These are phyloP conservation scores for Venustampulla echinocandica DNA, from an alignment of 495 filamentous ascomycete genomes.

Conservation along the genomic window DNA sequence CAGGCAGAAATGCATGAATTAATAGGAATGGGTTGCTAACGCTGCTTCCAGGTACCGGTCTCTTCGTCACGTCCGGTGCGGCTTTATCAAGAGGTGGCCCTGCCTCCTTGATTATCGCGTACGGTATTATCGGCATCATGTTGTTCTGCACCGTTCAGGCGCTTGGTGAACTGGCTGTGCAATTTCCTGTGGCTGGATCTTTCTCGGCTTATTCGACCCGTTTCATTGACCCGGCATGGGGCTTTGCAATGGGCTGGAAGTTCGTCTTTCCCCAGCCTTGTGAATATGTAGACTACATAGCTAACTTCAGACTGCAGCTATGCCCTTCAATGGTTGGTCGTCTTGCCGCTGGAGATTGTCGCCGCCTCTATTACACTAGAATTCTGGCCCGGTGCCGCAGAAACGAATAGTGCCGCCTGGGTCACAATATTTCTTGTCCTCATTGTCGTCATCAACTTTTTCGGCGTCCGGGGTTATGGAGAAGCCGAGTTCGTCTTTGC, in stretches of 20 bases:
- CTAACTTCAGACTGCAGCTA: no score
- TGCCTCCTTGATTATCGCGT: slow-evolving; percentile 79
- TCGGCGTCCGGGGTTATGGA: slow-evolving; percentile 80
- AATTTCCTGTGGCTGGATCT: slow-evolving; percentile 78
- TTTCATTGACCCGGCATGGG: slow-evolving; percentile 93
- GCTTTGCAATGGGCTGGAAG: slow-evolving; percentile 99
- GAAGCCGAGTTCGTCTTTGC: slow-evolving; percentile 69
- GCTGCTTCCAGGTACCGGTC: slow-evolving; percentile 51
- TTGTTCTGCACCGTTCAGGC: slow-evolving; percentile 89
- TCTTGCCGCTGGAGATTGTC: slow-evolving; percentile 84
- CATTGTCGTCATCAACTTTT: slow-evolving; percentile 76
- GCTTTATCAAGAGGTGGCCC: slow-evolving; percentile 76
- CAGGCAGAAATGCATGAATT: slow-evolving; percentile 30
- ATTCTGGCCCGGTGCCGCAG: slow-evolving; percentile 63
- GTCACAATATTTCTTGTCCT: slow-evolving; percentile 73
- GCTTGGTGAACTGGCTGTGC: slow-evolving; percentile 83
- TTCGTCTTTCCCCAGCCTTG: slow-evolving; percentile 30
- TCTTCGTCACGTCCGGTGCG: slow-evolving; percentile 85
- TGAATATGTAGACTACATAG: slow-evolving; percentile 14
- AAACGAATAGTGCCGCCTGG: slow-evolving; percentile 64
- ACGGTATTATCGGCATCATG: slow-evolving; percentile 76
- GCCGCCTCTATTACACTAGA: slow-evolving; percentile 80
- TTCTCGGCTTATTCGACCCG: slow-evolving; percentile 90
- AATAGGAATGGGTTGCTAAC: neutral
- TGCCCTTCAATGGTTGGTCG: slow-evolving; percentile 71